These are phyloP conservation scores for Albifimbria verrucaria DNA, from an alignment of 2,329 filamentous ascomycete genomes.

Conservation along the genomic window DNA sequence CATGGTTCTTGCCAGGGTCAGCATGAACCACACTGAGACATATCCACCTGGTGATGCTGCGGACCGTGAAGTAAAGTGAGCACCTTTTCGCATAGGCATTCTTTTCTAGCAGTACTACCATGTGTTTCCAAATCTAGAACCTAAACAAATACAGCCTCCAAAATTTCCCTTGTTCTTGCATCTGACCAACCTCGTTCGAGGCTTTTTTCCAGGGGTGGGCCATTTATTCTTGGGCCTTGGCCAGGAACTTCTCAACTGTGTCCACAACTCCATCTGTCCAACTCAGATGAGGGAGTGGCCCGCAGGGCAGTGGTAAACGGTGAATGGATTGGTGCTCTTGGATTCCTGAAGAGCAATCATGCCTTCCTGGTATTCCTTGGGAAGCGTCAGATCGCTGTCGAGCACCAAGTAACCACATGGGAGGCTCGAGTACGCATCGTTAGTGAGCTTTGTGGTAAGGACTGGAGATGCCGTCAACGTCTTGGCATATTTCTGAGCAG, in stretches of 20 bases:
- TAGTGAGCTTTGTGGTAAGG: background rate
- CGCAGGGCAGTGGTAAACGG: background rate
- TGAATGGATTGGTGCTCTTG: background rate
- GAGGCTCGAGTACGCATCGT: background rate
- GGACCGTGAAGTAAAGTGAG: too few relatives aligned
- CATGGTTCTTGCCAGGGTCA: too few relatives aligned
- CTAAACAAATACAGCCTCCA: too few relatives aligned
- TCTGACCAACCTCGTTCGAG: too few relatives aligned
- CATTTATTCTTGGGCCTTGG: background rate
- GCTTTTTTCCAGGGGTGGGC: too few relatives aligned
- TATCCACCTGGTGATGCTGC: too few relatives aligned
- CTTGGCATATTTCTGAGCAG: background rate
- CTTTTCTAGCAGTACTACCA: too few relatives aligned
- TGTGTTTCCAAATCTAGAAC: too few relatives aligned
- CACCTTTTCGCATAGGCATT: too few relatives aligned
- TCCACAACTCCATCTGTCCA: background rate
- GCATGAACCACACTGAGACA: too few relatives aligned
- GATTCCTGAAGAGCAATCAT: background rate
- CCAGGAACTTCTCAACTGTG: background rate
- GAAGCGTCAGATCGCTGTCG: background rate
- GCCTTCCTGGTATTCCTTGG: background rate
- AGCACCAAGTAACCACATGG: background rate
- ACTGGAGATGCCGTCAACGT: background rate
- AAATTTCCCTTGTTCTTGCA: too few relatives aligned
- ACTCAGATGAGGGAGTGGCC: conserved; percentile 1